Evolutionary conservation across 2,329 filamentous ascomycete genomes (phyloP).

Genomic region (Cytospora piceicola): DNA sequence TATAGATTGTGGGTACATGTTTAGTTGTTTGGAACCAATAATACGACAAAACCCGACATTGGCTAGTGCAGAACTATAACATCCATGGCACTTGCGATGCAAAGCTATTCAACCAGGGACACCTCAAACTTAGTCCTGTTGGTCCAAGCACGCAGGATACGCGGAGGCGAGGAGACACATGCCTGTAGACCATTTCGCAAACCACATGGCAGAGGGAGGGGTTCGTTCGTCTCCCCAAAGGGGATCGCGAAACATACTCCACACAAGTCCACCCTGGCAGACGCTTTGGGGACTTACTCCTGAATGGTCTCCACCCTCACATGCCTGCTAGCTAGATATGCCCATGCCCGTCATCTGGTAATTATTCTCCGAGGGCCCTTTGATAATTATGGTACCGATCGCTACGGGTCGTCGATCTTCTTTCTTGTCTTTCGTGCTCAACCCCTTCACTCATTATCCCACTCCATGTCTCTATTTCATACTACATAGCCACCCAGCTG

Average conservation of each 20-base stretch:
- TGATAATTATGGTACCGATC: conserved; percentile 4
- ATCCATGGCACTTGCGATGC: neutral
- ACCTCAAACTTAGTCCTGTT: neutral
- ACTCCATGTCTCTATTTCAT: conserved; percentile 4
- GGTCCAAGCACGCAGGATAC: neutral
- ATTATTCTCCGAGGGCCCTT: conserved; percentile 23
- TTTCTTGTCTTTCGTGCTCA: conserved; percentile 1
- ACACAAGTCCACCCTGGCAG: neutral
- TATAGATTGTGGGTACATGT: no score
- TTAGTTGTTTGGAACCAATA: no score
- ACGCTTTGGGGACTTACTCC: neutral
- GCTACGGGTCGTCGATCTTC: neutral
- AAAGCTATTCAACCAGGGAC: neutral
- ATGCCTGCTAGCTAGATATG: neutral
- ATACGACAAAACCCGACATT: no score
- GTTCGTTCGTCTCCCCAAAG: neutral
- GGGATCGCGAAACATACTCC: neutral
- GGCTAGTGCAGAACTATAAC: no score
- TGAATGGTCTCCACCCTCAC: neutral
- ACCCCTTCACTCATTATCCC: neutral
- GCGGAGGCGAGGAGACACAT: neutral
- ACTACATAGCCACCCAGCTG: neutral
- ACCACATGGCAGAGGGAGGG: conserved; percentile 2
- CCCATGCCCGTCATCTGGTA: conserved; percentile 17
- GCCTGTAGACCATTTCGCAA: neutral